These are phyloP conservation scores for Amphichorda felina DNA, from an alignment of 2,329 filamentous ascomycete species.

Conservation along the genomic window DNA sequence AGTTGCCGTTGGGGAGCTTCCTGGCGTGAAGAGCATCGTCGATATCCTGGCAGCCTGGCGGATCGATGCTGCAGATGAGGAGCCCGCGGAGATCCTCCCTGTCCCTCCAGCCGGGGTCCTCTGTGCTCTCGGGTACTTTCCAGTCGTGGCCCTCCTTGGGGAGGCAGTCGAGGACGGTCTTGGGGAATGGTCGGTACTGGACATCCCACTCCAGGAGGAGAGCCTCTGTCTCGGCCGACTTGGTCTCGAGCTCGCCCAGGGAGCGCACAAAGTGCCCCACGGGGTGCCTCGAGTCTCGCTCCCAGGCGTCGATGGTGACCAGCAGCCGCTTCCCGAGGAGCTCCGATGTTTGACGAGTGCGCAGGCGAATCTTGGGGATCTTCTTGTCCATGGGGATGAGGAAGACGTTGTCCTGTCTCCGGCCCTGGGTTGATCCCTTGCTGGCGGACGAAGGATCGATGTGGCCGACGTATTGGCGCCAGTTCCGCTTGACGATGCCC, in stretches of 20 bases:
- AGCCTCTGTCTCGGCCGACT: constrained; percentile 90
- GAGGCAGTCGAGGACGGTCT: constrained; percentile 87
- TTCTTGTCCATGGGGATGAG: constrained; percentile 97
- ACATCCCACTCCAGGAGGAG: constrained; percentile 92
- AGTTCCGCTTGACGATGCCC: constrained; percentile 88
- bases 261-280: constrained; percentile 89
- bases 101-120: constrained; percentile 79
- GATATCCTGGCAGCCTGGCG: constrained; percentile 92
- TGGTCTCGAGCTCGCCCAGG: constrained; percentile 86
- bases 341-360: constrained; percentile 81
- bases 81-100: constrained; percentile 75
- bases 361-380: constrained; percentile 88
- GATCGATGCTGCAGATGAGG: constrained; percentile 94
- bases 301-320: constrained; percentile 92
- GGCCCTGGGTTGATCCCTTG: constrained; percentile 59
- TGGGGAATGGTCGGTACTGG: constrained; percentile 93
- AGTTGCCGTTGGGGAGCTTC: constrained; percentile 80
- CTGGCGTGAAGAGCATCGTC: constrained; percentile 91
- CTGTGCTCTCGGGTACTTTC: constrained; percentile 70
- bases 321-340: constrained; percentile 84
- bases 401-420: constrained; percentile 86
- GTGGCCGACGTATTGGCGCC: constrained; percentile 95
- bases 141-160: constrained; percentile 87
- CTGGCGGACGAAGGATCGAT: constrained; percentile 80
- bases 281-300: constrained; percentile 84